A percentile compares a stretch with the other conserved stretches of the same genome.
Conservation (phyloP, 2,329 filamentous ascomycete species). For the Stemphylium vesicarium region DNA sequence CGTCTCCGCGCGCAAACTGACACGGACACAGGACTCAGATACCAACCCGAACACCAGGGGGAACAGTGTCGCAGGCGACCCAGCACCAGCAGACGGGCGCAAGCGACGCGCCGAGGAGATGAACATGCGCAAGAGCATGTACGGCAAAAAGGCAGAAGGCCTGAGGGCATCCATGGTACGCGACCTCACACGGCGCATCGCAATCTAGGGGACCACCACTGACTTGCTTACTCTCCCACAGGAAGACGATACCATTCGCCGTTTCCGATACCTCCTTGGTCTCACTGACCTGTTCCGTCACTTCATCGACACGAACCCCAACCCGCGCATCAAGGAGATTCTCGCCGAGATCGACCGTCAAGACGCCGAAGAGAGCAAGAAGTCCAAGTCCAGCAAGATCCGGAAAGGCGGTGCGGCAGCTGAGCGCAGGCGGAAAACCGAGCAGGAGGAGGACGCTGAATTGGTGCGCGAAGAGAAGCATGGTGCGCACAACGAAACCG, state of each 20-base stretch:
- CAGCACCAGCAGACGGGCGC: constrained; percentile 70
- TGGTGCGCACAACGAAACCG: constrained; percentile 76
- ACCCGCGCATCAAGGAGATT: constrained; percentile 91
- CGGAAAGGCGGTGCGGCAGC: constrained; percentile 84
- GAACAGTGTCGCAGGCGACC: constrained; percentile 84
- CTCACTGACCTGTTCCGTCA: constrained; percentile 97
- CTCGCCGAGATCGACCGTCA: constrained; percentile 94
- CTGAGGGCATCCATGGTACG: constrained; percentile 89
- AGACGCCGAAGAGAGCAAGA: constrained; percentile 74
- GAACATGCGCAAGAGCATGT: constrained; percentile 87
- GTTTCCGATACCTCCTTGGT: constrained; percentile 93
- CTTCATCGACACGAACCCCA: constrained; percentile 97
- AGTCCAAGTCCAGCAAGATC: constrained; percentile 73
- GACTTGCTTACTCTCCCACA: constrained; percentile 45
- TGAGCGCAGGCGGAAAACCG: constrained; percentile 83
- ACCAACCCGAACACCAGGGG: constrained; percentile 72
- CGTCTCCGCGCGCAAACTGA: constrained; percentile 23
- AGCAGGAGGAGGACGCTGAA: constrained; percentile 97
- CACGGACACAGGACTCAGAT: constrained; percentile 63
- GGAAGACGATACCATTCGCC: constrained; percentile 93
- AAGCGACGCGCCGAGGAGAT: constrained; percentile 87
- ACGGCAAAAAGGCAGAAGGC: constrained; percentile 92
- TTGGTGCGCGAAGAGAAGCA: constrained; percentile 83
- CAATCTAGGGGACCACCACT: constrained; percentile 2
- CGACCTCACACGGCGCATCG: constrained; percentile 1